Evolutionary conservation across 495 filamentous ascomycete species (phyloP).

Genomic region (Pseudomonodictys pantanalensis): DNA sequence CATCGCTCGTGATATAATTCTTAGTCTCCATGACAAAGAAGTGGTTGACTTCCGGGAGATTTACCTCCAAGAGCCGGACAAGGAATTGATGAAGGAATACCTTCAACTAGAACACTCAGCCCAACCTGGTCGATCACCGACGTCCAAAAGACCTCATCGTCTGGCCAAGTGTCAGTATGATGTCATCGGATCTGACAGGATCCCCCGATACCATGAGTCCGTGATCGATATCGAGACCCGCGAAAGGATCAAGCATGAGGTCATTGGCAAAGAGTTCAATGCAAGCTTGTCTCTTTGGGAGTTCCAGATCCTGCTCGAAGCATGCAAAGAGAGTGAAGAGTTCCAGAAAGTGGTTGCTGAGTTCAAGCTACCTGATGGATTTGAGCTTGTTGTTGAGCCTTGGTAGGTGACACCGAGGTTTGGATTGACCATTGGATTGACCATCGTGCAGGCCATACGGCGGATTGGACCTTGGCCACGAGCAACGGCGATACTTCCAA

Average conservation of each 20-base stretch:
- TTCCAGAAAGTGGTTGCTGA: constrained; percentile 61
- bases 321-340: constrained; percentile 57
- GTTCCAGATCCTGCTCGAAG: constrained; percentile 56
- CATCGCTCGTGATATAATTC: constrained; percentile 49
- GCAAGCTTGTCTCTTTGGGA: constrained; percentile 63
- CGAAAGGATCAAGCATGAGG: constrained; percentile 49
- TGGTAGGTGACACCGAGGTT: constrained; percentile 38
- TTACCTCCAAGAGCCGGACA: constrained; percentile 52
- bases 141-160: constrained; percentile 53
- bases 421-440: background rate
- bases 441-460: constrained; percentile 54
- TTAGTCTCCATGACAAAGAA: constrained; percentile 43
- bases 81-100: constrained; percentile 48
- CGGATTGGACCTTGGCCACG: constrained; percentile 54
- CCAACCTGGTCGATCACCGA: constrained; percentile 42
- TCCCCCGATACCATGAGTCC: constrained; percentile 60
- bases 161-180: constrained; percentile 66
- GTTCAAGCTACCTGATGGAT: constrained; percentile 61
- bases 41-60: constrained; percentile 55
- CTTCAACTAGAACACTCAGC: constrained; percentile 53
- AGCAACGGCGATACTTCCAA: constrained; percentile 55
- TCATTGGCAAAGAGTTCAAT: constrained; percentile 59
- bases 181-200: constrained; percentile 55
- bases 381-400: constrained; percentile 65
- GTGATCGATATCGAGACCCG: constrained; percentile 57